Evolutionary conservation across 495 filamentous ascomycete genomes (phyloP).

Genomic region (Penicillium samsonianum): DNA sequence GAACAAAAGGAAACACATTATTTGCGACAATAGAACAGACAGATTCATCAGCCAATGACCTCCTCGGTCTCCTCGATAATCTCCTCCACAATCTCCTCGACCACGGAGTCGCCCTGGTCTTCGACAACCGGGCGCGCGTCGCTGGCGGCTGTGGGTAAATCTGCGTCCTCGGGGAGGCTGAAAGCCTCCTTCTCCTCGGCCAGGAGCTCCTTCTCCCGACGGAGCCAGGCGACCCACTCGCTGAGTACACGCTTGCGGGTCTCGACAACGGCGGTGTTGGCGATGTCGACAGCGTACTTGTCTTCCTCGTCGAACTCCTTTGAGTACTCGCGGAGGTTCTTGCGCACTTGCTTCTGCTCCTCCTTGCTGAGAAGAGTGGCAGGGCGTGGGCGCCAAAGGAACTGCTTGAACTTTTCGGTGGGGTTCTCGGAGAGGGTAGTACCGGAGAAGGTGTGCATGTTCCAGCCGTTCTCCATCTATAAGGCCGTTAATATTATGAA

Average conservation of each 20-base stretch:
- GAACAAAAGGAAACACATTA: slow-evolving; percentile 42
- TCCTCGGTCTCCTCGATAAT: slow-evolving; percentile 94
- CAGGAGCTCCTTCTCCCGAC: slow-evolving; percentile 70
- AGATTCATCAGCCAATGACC: slow-evolving; percentile 52
- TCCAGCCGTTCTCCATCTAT: slow-evolving; percentile 98
- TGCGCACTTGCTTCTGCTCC: slow-evolving; percentile 95
- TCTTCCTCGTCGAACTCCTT: slow-evolving; percentile 95
- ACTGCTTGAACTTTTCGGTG: slow-evolving; percentile 97
- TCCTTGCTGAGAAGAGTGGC: slow-evolving; percentile 85
- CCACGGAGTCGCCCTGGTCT: slow-evolving; percentile 67
- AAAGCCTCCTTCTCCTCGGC: slow-evolving; percentile 67
- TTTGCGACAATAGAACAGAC: slow-evolving; percentile 35
- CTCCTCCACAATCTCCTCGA: slow-evolving; percentile 91
- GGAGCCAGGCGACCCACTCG: slow-evolving; percentile 89
- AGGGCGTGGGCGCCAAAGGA: slow-evolving; percentile 89
- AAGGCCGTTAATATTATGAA: slow-evolving; percentile 36
- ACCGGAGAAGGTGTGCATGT: slow-evolving; percentile 95
- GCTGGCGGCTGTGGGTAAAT: slow-evolving; percentile 56
- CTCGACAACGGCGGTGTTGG: slow-evolving; percentile 91
- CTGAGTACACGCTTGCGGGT: slow-evolving; percentile 76
- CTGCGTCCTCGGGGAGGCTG: slow-evolving; percentile 64
- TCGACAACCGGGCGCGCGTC: slow-evolving; percentile 47
- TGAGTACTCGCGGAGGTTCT: slow-evolving; percentile 96
- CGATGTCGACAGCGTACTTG: slow-evolving; percentile 83
- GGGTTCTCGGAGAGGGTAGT: slow-evolving; percentile 85